phyloP scores from a whole-genome alignment of 225 moss, liverwort and hornwort genomes.

The Bryoerythrophyllum caledonicum region DNA sequence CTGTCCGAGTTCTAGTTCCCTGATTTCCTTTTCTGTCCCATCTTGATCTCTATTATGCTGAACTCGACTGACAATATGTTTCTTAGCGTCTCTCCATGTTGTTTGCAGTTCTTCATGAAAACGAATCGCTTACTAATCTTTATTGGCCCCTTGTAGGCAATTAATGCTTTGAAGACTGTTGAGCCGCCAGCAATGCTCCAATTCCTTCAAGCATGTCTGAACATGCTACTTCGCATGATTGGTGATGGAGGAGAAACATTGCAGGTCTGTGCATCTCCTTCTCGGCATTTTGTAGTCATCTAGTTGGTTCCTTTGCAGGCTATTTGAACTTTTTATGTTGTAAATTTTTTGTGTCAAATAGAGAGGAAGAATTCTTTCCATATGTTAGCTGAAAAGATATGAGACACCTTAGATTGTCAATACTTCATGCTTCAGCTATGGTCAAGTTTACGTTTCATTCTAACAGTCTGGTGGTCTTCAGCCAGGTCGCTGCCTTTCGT shows the following conservation, averaged over 20 bases:
- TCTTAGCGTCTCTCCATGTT: conserved; percentile 6
- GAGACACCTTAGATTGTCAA: conserved; percentile 3
- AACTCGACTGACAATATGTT: neutral
- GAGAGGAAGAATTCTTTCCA: neutral
- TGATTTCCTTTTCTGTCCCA: neutral
- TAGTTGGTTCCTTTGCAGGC: neutral
- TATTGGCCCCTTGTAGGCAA: conserved; percentile 59
- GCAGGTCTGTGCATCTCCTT: conserved; percentile 55
- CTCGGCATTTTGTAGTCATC: neutral
- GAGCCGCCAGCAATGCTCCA: conserved; percentile 88
- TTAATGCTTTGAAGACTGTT: conserved; percentile 87
- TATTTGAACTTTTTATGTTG: neutral
- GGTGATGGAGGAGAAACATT: conserved; percentile 95
- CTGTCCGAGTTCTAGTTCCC: neutral
- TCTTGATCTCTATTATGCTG: neutral
- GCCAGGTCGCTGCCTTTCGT: conserved; percentile 94
- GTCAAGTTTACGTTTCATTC: conserved; percentile 12
- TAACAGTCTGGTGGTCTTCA: conserved; percentile 32
- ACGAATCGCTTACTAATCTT: neutral
- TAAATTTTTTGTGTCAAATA: neutral
- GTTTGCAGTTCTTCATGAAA: neutral
- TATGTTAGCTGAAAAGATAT: neutral
- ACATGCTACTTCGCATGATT: conserved; percentile 96
- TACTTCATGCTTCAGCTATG: conserved; percentile 11
- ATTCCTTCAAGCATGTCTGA: conserved; percentile 88